Evolutionary conservation across 2,329 filamentous ascomycete genomes (phyloP).

Genomic region (Venturia oleaginea): DNA sequence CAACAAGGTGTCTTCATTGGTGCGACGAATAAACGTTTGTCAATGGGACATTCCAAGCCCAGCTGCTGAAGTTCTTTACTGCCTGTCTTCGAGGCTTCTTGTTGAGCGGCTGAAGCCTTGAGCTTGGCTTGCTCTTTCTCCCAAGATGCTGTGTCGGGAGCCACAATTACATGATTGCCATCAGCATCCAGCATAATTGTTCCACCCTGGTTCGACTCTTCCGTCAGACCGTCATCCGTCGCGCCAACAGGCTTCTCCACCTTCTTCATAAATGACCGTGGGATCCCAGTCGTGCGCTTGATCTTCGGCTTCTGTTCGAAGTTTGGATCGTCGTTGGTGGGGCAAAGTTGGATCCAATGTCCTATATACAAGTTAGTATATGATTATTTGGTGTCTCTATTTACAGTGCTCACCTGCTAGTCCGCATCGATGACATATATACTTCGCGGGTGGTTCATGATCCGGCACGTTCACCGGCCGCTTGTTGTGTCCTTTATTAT

Average conservation of each 20-base stretch:
- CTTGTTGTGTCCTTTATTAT: conserved; percentile 21
- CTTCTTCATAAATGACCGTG: conserved; percentile 87
- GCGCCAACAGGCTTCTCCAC: conserved; percentile 75
- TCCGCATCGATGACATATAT: conserved; percentile 92
- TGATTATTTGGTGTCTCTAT: not conserved
- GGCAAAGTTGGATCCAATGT: conserved; percentile 98
- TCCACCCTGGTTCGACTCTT: conserved; percentile 71
- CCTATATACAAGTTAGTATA: conserved; percentile 36
- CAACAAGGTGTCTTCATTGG: conserved; percentile 99
- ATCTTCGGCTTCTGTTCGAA: conserved; percentile 90
- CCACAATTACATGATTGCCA: conserved; percentile 93
- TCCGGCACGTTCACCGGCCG: conserved; percentile 72
- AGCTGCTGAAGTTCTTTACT: conserved; percentile 82
- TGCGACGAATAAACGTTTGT: conserved; percentile 96
- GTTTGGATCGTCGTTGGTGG: conserved; percentile 95
- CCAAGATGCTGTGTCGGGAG: conserved; percentile 93
- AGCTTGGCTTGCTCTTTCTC: conserved; percentile 93
- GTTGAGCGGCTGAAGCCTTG: conserved; percentile 73
- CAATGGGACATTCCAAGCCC: conserved; percentile 87
- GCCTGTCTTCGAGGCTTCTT: conserved; percentile 63
- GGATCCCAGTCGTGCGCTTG: conserved; percentile 94
- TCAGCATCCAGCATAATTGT: conserved; percentile 97
- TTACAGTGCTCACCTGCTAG: conserved; percentile 57
- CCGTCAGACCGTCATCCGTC: conserved; percentile 61
- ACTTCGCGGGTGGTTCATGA: conserved; percentile 85